Base-by-base conservation (phyloP, 352 stramenopile species). In the Phytophthora pisi region DNA sequence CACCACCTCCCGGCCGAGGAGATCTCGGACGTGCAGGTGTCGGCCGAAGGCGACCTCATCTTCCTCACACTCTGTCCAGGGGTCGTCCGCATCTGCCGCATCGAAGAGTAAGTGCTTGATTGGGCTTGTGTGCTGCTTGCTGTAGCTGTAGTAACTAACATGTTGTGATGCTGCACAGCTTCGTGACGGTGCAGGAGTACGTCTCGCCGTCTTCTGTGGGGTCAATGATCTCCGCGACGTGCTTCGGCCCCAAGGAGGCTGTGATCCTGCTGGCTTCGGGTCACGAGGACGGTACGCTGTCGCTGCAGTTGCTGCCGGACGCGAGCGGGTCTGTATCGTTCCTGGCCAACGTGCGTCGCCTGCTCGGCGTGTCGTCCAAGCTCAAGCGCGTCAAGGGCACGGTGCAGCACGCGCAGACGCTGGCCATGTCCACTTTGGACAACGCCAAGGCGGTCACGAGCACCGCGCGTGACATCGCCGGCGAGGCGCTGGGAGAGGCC, bases 361-460 rank as follows among this genome's bases (percentile, higher is more conserved):
- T 95, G 24, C 74, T 96, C 1, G 87, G 86, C 8, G 80, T 96
- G 16, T 93, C 78, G 49, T 88, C 88, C 10, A 92, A 90, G 59
- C 75, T 96, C 30, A 95, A 96, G 62, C 89, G 91, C 38, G 88
- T 96, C 36, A 95, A 94, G 53, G 89, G 86, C 15, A 96, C 89
- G 0, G 88, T 96, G 36, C 88, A 95, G 60, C 89, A 96, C 49
- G 89, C 89, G n/a, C 88, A 96, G 58, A 93, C 79, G 11, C 68
- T 96, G 9, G 89, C 88, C 9, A 84, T 91, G 74, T 92, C 84
- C 2, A 96, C 89, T 3, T 60, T 96, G 0, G 89, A 82, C 53
- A 96, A 88, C 34, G 89, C 89, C 13, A 93, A 93, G 47, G 89
- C 86, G 3, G 88, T 95, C 42, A 95, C 89, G 3, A 92, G 63